These are phyloP conservation scores for Xanthoparmelia taractica DNA, from an alignment of 495 filamentous ascomycete genomes.

Conservation along the genomic window DNA sequence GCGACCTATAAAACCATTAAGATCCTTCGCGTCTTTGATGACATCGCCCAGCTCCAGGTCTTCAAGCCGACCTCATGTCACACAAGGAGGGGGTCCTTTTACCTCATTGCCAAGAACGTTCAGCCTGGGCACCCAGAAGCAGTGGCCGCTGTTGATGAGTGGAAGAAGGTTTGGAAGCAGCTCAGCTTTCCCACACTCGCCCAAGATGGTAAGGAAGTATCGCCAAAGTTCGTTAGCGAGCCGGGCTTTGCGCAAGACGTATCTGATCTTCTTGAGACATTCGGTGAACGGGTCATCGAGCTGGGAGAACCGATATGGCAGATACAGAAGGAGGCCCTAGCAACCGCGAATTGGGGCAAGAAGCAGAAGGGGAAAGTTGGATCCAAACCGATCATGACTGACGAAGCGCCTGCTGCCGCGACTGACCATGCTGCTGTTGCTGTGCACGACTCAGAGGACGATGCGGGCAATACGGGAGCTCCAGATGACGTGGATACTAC, in stretches of 20 bases:
- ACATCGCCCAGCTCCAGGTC: slow-evolving; percentile 39
- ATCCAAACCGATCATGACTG: not conserved
- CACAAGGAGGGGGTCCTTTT: slow-evolving; percentile 44
- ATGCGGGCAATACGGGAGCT: not conserved
- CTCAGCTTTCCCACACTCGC: not conserved
- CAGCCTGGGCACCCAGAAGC: not conserved
- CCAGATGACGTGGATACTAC: not conserved
- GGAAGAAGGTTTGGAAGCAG: not conserved
- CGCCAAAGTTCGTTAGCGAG: not conserved
- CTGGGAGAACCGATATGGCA: not conserved
- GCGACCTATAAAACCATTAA: slow-evolving; percentile 34
- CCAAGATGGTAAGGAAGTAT: not conserved
- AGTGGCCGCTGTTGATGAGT: not conserved
- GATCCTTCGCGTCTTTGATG: slow-evolving; percentile 36
- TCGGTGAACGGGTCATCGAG: not conserved
- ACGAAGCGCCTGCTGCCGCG: not conserved
- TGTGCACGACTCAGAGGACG: not conserved
- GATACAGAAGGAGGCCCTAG: not conserved
- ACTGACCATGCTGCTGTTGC: not conserved
- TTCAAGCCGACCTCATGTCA: slow-evolving; percentile 44
- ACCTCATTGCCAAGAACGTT: slow-evolving; percentile 41
- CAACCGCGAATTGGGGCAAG: not conserved
- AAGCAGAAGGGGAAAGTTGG: not conserved
- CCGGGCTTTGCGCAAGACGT: not conserved
- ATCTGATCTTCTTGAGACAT: not conserved